Percentiles rank a stretch among this genome's conserved stretches.
Conservation (phyloP, 2,329 filamentous ascomycete species). For the Torrubiellomyces zombiae region DNA sequence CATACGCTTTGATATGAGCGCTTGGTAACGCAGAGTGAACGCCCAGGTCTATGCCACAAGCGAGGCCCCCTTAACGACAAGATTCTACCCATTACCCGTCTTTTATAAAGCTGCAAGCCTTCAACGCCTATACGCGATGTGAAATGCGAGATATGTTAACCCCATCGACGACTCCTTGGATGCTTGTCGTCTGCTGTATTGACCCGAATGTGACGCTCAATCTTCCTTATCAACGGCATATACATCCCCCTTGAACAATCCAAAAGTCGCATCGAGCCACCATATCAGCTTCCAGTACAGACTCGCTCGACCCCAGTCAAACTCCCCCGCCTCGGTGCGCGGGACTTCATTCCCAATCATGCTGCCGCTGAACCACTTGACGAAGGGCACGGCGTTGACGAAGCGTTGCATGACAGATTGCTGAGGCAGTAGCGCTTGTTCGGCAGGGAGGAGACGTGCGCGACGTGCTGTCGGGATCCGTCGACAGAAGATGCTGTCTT, state of each 20-base stretch:
- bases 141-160: too few species aligned
- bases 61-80: too few species aligned
- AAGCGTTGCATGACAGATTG: conserved; percentile 47
- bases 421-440: conserved; percentile 55
- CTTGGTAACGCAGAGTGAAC: too few species aligned
- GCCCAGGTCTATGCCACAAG: too few species aligned
- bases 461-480: conserved; percentile 51
- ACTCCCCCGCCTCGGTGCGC: conserved; percentile 53
- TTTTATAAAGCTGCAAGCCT: too few species aligned
- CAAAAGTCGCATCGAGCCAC: conserved; percentile 42
- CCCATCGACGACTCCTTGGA: too few species aligned
- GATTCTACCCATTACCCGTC: too few species aligned
- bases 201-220: too few species aligned
- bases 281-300: conserved; percentile 53
- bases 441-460: conserved; percentile 47
- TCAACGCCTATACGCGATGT: too few species aligned
- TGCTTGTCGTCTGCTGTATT: too few species aligned
- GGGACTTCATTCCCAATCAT: conserved; percentile 66
- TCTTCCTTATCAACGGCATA: conserved; percentile 42
- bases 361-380: conserved; percentile 54
- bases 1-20: too few species aligned
- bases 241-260: conserved; percentile 42
- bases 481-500: conserved; percentile 34
- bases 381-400: conserved; percentile 47
- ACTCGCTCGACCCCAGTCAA: conserved; percentile 56